phyloP scores from a whole-genome alignment of 805 yeast genomes.

The Ogataea glucozyma region DNA sequence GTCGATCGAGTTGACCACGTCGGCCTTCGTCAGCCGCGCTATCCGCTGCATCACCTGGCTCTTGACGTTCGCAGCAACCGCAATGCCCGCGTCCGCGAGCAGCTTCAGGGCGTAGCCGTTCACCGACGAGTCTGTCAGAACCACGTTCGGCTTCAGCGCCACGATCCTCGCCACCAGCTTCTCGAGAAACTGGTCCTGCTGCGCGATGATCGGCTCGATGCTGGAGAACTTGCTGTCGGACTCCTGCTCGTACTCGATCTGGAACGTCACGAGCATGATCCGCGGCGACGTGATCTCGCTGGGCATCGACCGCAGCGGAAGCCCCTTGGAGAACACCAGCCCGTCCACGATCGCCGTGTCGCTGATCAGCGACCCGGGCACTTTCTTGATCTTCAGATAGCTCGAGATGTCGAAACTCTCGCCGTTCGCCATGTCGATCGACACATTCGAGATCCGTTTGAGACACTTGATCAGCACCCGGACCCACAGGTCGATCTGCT shows the following conservation, averaged over 20 bases:
- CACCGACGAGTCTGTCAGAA: conserved; percentile 76
- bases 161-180: conserved; percentile 78
- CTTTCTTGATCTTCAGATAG: conserved; percentile 81
- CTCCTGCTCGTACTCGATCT: conserved; percentile 78
- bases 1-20: conserved; percentile 83
- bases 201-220: conserved; percentile 79
- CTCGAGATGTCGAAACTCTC: conserved; percentile 85
- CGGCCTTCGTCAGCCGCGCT: conserved; percentile 78
- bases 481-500: conserved; percentile 59
- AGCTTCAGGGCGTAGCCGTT: conserved; percentile 79
- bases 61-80: conserved; percentile 80
- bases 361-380: conserved; percentile 69
- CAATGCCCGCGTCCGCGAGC: conserved; percentile 70
- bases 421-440: conserved; percentile 58
- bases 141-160: conserved; percentile 73
- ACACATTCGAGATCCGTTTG: conserved; percentile 56
- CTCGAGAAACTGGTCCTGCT: conserved; percentile 80
- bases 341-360: conserved; percentile 74
- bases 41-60: conserved; percentile 79
- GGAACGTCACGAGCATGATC: conserved; percentile 82
- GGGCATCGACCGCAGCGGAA: conserved; percentile 82
- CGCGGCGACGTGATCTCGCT: conserved; percentile 62
- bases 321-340: conserved; percentile 75
- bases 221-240: conserved; percentile 55
- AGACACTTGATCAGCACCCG: conserved; percentile 50